Evolutionary conservation across 768 basidiomycete genomes (phyloP), one percentile per base, ranked within the genome.

Genomic region (Trametes cingulata): DNA sequence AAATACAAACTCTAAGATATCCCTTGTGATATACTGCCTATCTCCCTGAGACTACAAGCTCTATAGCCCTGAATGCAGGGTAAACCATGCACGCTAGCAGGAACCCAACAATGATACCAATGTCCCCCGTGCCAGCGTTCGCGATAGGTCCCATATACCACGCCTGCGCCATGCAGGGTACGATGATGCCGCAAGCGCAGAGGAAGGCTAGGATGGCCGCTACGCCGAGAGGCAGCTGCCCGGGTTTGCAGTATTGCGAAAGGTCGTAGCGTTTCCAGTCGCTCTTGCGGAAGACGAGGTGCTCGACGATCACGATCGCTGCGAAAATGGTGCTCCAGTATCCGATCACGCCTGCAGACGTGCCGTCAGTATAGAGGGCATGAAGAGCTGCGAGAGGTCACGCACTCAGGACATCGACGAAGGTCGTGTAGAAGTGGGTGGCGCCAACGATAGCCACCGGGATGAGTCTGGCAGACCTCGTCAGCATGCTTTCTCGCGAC

Each of bases 111-210:
- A 78, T 71, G 33, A 84, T 71, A 0, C 79, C 82, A 39, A 83
- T 77, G 56, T 84, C 82, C 6, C 82, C 82, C 13, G 78, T 75
- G 4, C 76, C 74, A 6, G 58, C 53, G 24, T 50, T 67, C 22
- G 82, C 82, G 35, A 84, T 77, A 0, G 81, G 80, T 0, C 82
- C 82, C 4, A 74, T 72, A 60, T 77, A 84, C 80, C 80, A 84
- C 40, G 61, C 80, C 45, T 84, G 82, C 45, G 77, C 75, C 81
- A 83, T 83, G 60, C 77, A 79, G 12, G 79, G 75, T 5, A 82
- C 69, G 41, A 80, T 66, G 27, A 77, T 68, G 4, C 78, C 74
- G 24, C 73, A 74, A 1, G 73, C 76, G 39, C 75, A 77, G 13
- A 73, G 19, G 46, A 78, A 78, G 2, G 80, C 72, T 17, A 75